Evolutionary conservation across 441 rosid genomes (phyloP).

Genomic region (Adansonia rubrostipa): DNA sequence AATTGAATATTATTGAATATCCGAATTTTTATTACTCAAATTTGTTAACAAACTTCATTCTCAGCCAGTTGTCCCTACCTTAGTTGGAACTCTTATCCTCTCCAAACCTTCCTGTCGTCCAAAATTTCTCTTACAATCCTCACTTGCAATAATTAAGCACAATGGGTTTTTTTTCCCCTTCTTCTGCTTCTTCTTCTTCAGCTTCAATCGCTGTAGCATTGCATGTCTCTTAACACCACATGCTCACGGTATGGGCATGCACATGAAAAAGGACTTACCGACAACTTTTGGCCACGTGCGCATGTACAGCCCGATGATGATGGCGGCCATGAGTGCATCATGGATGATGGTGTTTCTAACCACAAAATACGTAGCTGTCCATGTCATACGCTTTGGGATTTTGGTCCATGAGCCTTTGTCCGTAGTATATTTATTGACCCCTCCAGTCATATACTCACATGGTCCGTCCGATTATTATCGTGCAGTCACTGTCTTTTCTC

Average conservation of each 20-base stretch:
- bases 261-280: slow-evolving; percentile 37
- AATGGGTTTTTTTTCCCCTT: neutral
- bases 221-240: slow-evolving; percentile 31
- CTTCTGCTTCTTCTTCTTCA: neutral
- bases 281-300: slow-evolving; percentile 21
- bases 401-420: slow-evolving; percentile 6
- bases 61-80: slow-evolving; percentile 37
- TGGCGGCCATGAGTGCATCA: neutral
- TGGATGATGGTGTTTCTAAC: slow-evolving; percentile 8
- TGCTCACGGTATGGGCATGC: slow-evolving; percentile 40
- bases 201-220: slow-evolving; percentile 19
- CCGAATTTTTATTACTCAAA: neutral
- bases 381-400: slow-evolving; percentile 6
- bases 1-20: neutral
- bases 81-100: slow-evolving; percentile 38
- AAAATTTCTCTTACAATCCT: neutral
- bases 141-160: slow-evolving; percentile 33
- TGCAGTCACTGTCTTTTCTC: slow-evolving; percentile 21
- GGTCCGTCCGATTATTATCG: slow-evolving; percentile 36
- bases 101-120: slow-evolving; percentile 10
- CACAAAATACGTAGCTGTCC: slow-evolving; percentile 26
- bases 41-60: slow-evolving; percentile 27
- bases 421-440: slow-evolving; percentile 22
- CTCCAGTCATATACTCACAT: slow-evolving; percentile 17
- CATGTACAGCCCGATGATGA: slow-evolving; percentile 18